phyloP scores from a whole-genome alignment of 148 eudicot species.

The Chenopodium album region DNA sequence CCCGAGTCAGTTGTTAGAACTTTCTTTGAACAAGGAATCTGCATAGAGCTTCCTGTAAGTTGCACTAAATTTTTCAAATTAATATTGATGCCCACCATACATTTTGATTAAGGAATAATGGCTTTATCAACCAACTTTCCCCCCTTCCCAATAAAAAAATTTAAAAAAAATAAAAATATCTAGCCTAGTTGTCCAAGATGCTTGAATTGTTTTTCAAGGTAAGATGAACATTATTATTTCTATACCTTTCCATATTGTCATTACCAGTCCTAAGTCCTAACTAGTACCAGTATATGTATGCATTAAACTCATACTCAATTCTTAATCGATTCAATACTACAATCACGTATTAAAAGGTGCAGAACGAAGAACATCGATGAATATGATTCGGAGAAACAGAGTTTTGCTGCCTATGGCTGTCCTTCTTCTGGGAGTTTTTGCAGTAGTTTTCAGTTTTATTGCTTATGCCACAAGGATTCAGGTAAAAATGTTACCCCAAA shows the following conservation, averaged over 20 bases:
- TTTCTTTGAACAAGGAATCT: neutral
- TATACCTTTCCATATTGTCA: neutral
- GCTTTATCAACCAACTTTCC: neutral
- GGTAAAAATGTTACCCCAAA: neutral
- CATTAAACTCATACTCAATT: neutral
- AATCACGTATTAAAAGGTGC: neutral
- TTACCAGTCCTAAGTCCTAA: neutral
- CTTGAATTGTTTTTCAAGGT: neutral
- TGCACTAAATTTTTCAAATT: neutral
- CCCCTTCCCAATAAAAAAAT: too few relatives aligned
- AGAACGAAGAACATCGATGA: neutral
- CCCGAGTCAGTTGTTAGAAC: neutral
- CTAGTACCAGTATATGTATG: neutral
- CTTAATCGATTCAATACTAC: neutral
- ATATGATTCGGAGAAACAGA: conserved; percentile 11
- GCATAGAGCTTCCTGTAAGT: neutral
- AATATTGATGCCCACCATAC: neutral
- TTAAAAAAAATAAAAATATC: too few relatives aligned
- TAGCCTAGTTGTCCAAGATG: neutral
- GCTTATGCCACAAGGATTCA: conserved; percentile 11
- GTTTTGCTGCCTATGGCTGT: conserved; percentile 6
- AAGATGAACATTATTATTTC: neutral
- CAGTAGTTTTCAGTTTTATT: conserved; percentile 16
- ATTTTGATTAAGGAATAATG: neutral
- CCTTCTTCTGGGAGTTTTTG: conserved; percentile 2